Base-by-base conservation (phyloP, 1,284 basidiomycete genomes). In the Malassezia japonica region DNA sequence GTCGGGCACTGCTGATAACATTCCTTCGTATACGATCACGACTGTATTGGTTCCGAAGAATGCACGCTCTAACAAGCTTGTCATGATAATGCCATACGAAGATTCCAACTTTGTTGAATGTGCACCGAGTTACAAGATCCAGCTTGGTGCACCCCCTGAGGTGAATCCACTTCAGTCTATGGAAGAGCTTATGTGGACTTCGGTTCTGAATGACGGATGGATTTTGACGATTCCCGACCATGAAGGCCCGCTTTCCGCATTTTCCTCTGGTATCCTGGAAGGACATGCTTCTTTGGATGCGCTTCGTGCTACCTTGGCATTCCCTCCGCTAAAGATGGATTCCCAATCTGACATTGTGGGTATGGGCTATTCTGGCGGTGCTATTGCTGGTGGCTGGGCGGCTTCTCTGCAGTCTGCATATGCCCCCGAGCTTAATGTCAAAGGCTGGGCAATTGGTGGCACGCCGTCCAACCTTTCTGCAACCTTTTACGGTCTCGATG, bases 221-320 rank as follows among this genome's bases (percentile, higher is more conserved):
- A 65, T 65, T 38, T 55, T 67, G 9, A 60, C 64, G 7, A 56
- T 61, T 1, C 38, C 67, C 13, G 68, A 71, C 31, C 59, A 64
- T 45, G 60, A 66, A 27, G 67, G 67, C 2, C 50, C 50, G 21
- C 48, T 51, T 0, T 39, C 60, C 1, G 56, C 59, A 1, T 66
- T 64, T 39, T 60, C 65, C 6, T 62, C 62, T 13, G 61, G 66
- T 6, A 56, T 54, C 34, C 36, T 63, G 31, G 59, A 65, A 38
- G 66, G 64, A 2, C 48, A 52, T 25, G 64, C 66, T 2, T 47
- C 55, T 12, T 51, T 66, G 10, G 66, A 68, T 34, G 64, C 56
- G 8, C 46, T 63, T 15, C 51, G 56, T 13, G 66, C 64, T 6
- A 46, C 60, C 27, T 46, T 65, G 12, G 45, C 42, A 21, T 65